Conservation (phyloP, 768 basidiomycete genomes). For the Mycena olivaceomarginata region DNA sequence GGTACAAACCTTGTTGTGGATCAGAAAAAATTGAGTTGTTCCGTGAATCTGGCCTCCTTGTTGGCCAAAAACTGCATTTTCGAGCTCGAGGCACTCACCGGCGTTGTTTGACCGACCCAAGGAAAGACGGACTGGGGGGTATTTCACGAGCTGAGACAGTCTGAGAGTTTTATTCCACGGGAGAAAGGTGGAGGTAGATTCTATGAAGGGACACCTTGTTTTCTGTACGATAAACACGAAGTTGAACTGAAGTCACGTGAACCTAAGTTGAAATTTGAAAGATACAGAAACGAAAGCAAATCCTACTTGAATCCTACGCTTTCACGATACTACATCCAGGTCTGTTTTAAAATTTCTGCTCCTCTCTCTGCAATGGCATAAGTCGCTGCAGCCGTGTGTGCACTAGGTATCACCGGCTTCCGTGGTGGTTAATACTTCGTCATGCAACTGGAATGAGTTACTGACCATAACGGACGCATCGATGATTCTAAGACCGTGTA, state of each 20-base stretch:
- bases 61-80: no score
- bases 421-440: not conserved
- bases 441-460: not conserved
- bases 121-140: no score
- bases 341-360: slow-evolving; percentile 23
- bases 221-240: not conserved
- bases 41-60: no score
- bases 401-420: slow-evolving; percentile 17
- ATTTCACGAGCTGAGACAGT: no score
- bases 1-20: no score
- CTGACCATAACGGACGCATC: slow-evolving; percentile 43
- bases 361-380: slow-evolving; percentile 27
- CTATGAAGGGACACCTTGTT: not conserved
- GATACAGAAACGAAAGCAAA: not conserved
- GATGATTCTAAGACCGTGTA: slow-evolving; percentile 36
- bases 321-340: slow-evolving; percentile 1
- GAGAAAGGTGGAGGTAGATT: no score
- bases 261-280: not conserved
- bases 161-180: no score
- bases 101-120: no score
- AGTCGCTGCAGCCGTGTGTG: slow-evolving; percentile 20
- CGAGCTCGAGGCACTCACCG: no score
- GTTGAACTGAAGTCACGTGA: not conserved
- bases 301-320: not conserved
- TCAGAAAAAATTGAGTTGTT: no score